These are phyloP conservation scores for Fusarium sp. DNA, from an alignment of 2,329 filamentous ascomycete species.

Conservation along the genomic window DNA sequence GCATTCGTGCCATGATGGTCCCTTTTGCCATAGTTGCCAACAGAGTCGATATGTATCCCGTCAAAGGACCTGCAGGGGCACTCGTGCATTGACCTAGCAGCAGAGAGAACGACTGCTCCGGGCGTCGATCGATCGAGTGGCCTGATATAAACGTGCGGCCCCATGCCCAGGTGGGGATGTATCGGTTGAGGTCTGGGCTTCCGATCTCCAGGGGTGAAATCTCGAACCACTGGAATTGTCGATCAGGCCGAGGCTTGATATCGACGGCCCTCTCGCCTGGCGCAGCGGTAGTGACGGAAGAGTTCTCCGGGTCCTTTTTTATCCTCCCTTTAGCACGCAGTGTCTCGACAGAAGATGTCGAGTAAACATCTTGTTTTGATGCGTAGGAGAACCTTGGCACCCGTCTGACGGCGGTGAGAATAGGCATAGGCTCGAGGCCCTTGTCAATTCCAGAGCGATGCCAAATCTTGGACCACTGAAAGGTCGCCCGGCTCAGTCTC, in stretches of 20 bases:
- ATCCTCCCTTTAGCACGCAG: slow-evolving; percentile 2
- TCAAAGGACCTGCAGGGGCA: slow-evolving; percentile 32
- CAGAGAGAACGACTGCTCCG: slow-evolving; percentile 35
- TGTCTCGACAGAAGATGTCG: neutral
- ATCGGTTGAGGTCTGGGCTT: slow-evolving; percentile 30
- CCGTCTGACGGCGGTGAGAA: slow-evolving; percentile 36
- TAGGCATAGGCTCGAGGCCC: slow-evolving; percentile 32
- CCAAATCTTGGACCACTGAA: slow-evolving; percentile 37
- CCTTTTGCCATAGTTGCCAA: slow-evolving; percentile 29
- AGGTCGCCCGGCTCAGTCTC: slow-evolving; percentile 29
- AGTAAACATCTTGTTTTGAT: slow-evolving; percentile 3
- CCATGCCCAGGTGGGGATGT: slow-evolving; percentile 39
- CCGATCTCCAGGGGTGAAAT: slow-evolving; percentile 36
- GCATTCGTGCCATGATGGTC: slow-evolving; percentile 23
- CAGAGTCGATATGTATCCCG: slow-evolving; percentile 32
- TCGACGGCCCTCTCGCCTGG: accelerated
- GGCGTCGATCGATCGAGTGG: slow-evolving; percentile 24
- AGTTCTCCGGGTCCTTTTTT: accelerated
- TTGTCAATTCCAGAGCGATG: slow-evolving; percentile 22
- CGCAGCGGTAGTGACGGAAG: accelerated
- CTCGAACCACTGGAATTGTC: slow-evolving; percentile 39
- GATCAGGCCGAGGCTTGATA: neutral
- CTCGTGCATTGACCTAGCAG: slow-evolving; percentile 37
- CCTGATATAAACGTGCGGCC: slow-evolving; percentile 38
- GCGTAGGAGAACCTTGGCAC: slow-evolving; percentile 25